Percentiles rank a stretch among this genome's conserved stretches.
phyloP scores from a whole-genome alignment of 805 yeast genomes.

The Lipomyces anomalus region DNA sequence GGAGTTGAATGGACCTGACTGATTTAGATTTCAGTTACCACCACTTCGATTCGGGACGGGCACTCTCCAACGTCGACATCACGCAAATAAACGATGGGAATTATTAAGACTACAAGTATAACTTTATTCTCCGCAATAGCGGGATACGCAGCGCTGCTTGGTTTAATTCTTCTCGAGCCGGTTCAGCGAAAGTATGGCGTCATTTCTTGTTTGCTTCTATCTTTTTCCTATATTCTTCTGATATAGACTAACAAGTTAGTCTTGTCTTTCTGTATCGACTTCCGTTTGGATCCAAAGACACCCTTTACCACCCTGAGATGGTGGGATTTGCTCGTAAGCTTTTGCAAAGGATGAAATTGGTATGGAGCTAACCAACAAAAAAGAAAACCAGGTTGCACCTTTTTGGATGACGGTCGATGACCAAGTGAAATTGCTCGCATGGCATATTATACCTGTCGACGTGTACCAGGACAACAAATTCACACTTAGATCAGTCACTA shows the following conservation, averaged over 20 bases:
- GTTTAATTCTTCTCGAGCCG: slow-evolving; percentile 5
- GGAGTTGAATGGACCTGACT: too few relatives aligned
- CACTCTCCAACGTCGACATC: too few relatives aligned
- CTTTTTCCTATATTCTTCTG: neutral
- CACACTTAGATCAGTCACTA: slow-evolving; percentile 1
- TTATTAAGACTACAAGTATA: neutral
- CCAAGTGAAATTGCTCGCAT: slow-evolving; percentile 11
- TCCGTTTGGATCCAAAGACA: slow-evolving; percentile 5
- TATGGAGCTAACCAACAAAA: neutral
- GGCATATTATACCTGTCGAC: slow-evolving; percentile 19
- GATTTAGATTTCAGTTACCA: too few relatives aligned
- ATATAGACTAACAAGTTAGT: slow-evolving; percentile 3
- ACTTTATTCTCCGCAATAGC: neutral
- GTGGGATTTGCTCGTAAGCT: slow-evolving; percentile 17
- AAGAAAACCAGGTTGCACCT: slow-evolving; percentile 20
- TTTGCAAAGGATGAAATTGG: neutral
- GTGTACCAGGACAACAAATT: slow-evolving; percentile 7
- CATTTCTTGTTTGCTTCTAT: too few relatives aligned
- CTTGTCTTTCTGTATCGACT: slow-evolving; percentile 9
- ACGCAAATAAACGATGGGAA: too few relatives aligned
- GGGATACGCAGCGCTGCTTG: neutral
- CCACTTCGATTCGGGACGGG: too few relatives aligned
- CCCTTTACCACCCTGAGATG: slow-evolving; percentile 14
- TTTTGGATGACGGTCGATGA: slow-evolving; percentile 15
- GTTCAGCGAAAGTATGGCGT: slow-evolving; percentile 16